Evolutionary conservation across 208 protist species (phyloP).

Genomic region (Tritrichomonas musculus): DNA sequence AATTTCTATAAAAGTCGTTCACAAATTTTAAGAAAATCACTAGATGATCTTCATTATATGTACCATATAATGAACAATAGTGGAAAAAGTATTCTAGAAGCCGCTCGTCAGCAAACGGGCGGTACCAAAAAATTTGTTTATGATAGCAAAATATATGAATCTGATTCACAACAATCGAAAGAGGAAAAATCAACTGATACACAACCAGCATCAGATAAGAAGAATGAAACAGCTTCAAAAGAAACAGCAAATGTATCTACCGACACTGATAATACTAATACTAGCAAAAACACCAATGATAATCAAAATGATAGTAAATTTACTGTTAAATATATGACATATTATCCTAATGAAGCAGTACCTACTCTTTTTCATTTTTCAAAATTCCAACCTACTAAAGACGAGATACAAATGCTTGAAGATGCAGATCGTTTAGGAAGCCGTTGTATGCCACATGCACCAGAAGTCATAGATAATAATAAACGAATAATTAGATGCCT

Average conservation of each 20-base stretch:
- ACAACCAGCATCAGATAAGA: too few species aligned
- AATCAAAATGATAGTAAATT: too few species aligned
- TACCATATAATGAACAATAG: background rate
- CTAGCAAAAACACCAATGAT: too few species aligned
- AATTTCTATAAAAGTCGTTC: background rate
- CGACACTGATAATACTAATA: too few species aligned
- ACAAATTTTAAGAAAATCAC: background rate
- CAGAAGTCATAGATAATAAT: background rate
- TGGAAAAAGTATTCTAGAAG: background rate
- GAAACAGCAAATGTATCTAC: too few species aligned
- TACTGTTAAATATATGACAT: too few species aligned
- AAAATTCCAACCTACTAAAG: background rate
- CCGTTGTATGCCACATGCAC: background rate
- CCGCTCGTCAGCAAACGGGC: background rate
- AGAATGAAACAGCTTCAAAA: too few species aligned
- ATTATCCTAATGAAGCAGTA: too few species aligned
- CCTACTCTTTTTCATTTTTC: background rate
- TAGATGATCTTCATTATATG: background rate
- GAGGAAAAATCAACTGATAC: too few species aligned
- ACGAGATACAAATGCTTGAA: background rate
- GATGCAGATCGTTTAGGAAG: background rate
- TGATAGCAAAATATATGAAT: too few species aligned
- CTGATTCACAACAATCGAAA: too few species aligned
- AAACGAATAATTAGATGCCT: background rate
- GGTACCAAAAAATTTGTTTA: too few species aligned